Evolutionary conservation across 768 basidiomycete genomes (phyloP), one percentile per base, ranked within the genome.

Genomic region (Boletus speciosus): DNA sequence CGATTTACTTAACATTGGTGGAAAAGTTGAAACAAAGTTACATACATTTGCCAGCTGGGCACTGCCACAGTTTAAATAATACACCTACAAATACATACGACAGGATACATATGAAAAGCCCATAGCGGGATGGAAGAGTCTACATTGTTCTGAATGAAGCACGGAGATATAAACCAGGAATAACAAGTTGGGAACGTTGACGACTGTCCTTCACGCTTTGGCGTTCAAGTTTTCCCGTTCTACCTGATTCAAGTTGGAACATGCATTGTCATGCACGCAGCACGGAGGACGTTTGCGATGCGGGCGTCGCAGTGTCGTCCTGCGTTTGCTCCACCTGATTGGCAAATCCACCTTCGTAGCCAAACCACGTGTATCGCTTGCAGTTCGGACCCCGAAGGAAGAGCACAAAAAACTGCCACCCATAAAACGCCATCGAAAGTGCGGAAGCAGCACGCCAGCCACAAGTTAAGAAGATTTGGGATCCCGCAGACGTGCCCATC

Each of bases 271-370:
- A 34, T 32, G 7, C 21, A 49, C 31, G 29, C 52, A 57, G 14
- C 21, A 49, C 31, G 29, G 56, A 57, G 14, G 54, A 51, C 1
- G 40, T 47, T 45, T 55, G 53, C 11, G 49, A 53, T 4, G 34
- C 31, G 7, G 51, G 49, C 1, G 49, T 54, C 6, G 32, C 29
- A 5, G 36, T 44, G 19, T 14, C 48, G 15, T 11, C 21, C 31
- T 52, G 51, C 39, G 50, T 54, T 25, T 36, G 50, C n/a, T 56
- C 52, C 29, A 16, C 19, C 10, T 47, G 32, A 11, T 43, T 43
- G n/a, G 47, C 64, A 16, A 77, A 51, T 10, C 83, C 83, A 19
- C 83, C 84, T 61, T 83, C 75, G 59, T 80, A 85, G 16, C 86
- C 84, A 63, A 85, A 73, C 85, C 85, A 85, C 37, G 61, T 58